Percentiles rank a stretch among this genome's conserved stretches.
phyloP scores from a whole-genome alignment of 2,329 filamentous ascomycete species.

The Exophiala sideris region DNA sequence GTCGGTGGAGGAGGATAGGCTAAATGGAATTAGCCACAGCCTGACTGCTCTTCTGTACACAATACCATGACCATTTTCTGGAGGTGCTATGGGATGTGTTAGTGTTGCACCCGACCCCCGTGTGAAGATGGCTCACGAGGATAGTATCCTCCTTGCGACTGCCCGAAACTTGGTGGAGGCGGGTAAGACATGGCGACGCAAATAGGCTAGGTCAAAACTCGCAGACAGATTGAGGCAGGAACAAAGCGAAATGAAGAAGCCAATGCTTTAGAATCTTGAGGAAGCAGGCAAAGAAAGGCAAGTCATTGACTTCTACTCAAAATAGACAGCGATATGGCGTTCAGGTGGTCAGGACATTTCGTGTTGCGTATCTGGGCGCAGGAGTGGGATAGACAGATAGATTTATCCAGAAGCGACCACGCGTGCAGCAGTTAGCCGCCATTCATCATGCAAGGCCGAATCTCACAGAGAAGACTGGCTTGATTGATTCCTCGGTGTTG shows the following conservation, averaged over 20 bases:
- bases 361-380: background rate
- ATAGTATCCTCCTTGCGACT: conserved; percentile 28
- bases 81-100: conserved; percentile 22
- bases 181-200: conserved; percentile 16
- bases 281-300: too few relatives aligned
- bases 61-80: conserved; percentile 20
- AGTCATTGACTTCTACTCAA: too few relatives aligned
- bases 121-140: conserved; percentile 26
- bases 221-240: background rate
- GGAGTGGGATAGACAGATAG: background rate
- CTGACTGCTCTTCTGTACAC: background rate
- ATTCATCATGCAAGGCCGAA: conserved; percentile 6
- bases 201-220: background rate
- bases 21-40: conserved; percentile 14
- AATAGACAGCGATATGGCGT: too few relatives aligned
- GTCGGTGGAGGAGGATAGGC: conserved; percentile 31
- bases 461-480: conserved; percentile 16
- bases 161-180: conserved; percentile 12
- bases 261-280: background rate
- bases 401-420: background rate
- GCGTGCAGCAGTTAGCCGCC: conserved; percentile 18
- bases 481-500: conserved; percentile 17
- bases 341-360: background rate
- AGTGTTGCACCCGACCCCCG: background rate
- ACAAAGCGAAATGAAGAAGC: background rate